Evolutionary conservation across 2,329 filamentous ascomycete species (phyloP).

Genomic region (Falciphora oryzae): DNA sequence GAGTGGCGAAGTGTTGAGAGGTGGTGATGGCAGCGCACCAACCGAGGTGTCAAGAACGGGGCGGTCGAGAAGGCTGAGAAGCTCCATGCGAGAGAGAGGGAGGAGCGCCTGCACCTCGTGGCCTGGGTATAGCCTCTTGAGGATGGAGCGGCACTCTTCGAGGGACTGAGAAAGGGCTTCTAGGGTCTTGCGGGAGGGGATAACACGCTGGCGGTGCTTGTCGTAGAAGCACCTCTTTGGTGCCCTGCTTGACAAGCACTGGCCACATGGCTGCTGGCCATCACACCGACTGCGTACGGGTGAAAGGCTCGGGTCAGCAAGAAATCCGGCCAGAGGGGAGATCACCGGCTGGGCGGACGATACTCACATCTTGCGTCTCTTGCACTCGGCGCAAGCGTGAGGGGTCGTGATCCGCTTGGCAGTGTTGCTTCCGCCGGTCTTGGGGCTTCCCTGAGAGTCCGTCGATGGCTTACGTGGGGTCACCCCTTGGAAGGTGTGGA

Average conservation of each 20-base stretch:
- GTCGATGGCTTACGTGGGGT: slow-evolving; percentile 43
- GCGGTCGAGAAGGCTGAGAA: slow-evolving; percentile 51
- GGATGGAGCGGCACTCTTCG: slow-evolving; percentile 59
- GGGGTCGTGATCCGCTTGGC: slow-evolving; percentile 49
- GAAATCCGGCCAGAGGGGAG: background rate
- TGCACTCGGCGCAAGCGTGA: slow-evolving; percentile 70
- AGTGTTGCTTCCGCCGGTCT: slow-evolving; percentile 30
- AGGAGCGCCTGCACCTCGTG: slow-evolving; percentile 46
- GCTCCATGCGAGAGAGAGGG: slow-evolving; percentile 51
- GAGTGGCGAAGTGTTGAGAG: slow-evolving; percentile 43
- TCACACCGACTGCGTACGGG: slow-evolving; percentile 58
- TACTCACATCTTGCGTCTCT: slow-evolving; percentile 67
- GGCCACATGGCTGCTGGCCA: slow-evolving; percentile 74
- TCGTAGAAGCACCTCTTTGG: slow-evolving; percentile 76
- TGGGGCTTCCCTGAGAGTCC: slow-evolving; percentile 34
- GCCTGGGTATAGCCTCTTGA: slow-evolving; percentile 57
- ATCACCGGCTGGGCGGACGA: background rate
- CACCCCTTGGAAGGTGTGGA: slow-evolving; percentile 49
- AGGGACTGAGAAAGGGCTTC: slow-evolving; percentile 59
- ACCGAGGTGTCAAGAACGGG: slow-evolving; percentile 32
- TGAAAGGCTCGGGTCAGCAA: background rate
- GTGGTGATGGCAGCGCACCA: slow-evolving; percentile 45
- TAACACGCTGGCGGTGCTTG: slow-evolving; percentile 69
- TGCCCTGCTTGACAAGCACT: slow-evolving; percentile 76
- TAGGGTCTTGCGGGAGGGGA: slow-evolving; percentile 70